These are phyloP conservation scores for Ophiocordyceps robertsii DNA, from an alignment of 2,329 filamentous ascomycete genomes.

Conservation along the genomic window DNA sequence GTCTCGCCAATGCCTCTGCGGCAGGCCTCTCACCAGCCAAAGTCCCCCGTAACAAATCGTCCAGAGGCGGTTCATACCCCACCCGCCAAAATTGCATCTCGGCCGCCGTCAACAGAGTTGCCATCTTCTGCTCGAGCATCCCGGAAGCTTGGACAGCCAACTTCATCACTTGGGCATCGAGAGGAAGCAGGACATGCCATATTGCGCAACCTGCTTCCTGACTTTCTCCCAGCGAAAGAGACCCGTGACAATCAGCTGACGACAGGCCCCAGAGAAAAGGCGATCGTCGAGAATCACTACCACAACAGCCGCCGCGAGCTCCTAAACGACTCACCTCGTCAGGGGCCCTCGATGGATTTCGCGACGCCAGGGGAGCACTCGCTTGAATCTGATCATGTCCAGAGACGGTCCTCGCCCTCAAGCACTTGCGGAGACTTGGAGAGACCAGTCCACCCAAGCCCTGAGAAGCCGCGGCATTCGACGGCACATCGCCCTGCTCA, in stretches of 20 bases:
- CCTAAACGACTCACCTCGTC: not conserved
- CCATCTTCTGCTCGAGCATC: not conserved
- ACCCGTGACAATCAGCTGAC: not conserved
- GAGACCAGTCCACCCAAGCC: constrained; percentile 10
- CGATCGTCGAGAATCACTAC: not conserved
- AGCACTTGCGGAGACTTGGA: constrained; percentile 20
- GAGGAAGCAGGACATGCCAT: not conserved
- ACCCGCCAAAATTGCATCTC: not conserved
- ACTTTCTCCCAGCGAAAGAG: not conserved
- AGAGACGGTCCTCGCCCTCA: constrained; percentile 5
- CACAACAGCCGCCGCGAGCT: not conserved
- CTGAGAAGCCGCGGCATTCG: constrained; percentile 2
- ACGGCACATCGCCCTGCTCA: not conserved
- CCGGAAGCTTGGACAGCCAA: not conserved
- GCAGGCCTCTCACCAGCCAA: not conserved
- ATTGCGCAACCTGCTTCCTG: not conserved
- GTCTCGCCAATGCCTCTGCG: not conserved
- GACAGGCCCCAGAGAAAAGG: not conserved
- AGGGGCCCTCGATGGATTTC: too few species aligned
- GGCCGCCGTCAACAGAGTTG: not conserved
- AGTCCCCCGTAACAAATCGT: not conserved
- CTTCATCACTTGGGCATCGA: not conserved
- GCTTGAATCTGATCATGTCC: not conserved
- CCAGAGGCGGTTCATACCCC: not conserved
- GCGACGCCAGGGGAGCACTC: not conserved